These are phyloP conservation scores for Ganoderma leucocontextum DNA, from an alignment of 1,284 basidiomycete species.

Conservation along the genomic window DNA sequence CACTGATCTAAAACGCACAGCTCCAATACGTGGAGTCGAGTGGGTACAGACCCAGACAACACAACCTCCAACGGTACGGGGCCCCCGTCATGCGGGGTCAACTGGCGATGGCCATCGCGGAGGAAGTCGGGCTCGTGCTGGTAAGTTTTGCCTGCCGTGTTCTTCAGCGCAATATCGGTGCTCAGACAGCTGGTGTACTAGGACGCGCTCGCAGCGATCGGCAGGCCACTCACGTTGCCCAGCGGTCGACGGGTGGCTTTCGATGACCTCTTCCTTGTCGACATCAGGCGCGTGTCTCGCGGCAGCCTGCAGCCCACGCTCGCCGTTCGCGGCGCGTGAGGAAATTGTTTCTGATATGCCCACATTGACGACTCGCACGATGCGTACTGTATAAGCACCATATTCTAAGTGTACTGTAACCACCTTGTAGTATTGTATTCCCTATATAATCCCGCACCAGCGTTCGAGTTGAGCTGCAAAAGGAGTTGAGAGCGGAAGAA, in stretches of 20 bases:
- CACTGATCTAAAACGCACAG: neutral
- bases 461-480: no score
- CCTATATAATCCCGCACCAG: neutral
- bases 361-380: neutral
- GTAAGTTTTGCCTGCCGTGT: neutral
- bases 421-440: neutral
- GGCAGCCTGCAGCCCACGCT: neutral
- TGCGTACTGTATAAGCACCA: neutral
- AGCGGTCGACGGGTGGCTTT: neutral
- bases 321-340: neutral
- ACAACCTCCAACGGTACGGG: neutral
- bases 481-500: no score
- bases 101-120: neutral
- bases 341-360: neutral
- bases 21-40: neutral
- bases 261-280: neutral
- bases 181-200: neutral
- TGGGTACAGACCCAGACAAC: neutral
- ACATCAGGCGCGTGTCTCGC: neutral
- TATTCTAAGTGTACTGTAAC: neutral
- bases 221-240: neutral
- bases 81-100: neutral
- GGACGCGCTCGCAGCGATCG: neutral
- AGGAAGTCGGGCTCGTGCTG: neutral
- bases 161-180: neutral